Conservation (phyloP, 768 basidiomycete species). For the Neoboletus magnificus region DNA sequence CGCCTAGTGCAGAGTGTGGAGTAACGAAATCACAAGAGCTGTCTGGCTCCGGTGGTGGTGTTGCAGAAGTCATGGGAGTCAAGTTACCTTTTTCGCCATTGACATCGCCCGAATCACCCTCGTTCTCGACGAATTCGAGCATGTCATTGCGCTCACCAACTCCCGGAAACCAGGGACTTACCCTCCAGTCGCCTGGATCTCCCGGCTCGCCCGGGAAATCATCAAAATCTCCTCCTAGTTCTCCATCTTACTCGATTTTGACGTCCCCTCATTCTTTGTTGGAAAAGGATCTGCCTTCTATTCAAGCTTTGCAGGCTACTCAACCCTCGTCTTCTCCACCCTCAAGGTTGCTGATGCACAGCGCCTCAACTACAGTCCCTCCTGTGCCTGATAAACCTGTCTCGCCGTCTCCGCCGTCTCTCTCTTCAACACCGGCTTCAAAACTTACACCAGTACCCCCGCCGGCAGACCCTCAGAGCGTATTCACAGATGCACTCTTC, state of each 20-base stretch:
- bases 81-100: constrained; percentile 32
- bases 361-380: constrained; percentile 16
- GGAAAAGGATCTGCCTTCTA: constrained; percentile 34
- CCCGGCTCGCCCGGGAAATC: constrained; percentile 13
- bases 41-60: constrained; percentile 7
- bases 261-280: constrained; percentile 36
- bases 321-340: constrained; percentile 8
- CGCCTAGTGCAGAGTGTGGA: constrained; percentile 25
- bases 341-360: constrained; percentile 15
- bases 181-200: constrained; percentile 16
- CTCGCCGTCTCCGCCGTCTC: constrained; percentile 14
- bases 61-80: constrained; percentile 28
- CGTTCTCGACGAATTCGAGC: constrained; percentile 31
- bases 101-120: constrained; percentile 30
- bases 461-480: constrained; percentile 29
- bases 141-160: constrained; percentile 19
- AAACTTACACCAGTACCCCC: constrained; percentile 22
- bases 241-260: constrained; percentile 30
- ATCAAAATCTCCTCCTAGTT: constrained; percentile 22
- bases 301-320: constrained; percentile 27
- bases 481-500: constrained; percentile 59
- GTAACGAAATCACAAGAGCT: constrained; percentile 20
- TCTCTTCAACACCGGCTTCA: constrained; percentile 26
- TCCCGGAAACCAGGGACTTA: constrained; percentile 12
- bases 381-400: constrained; percentile 27